Evolutionary conservation across 2,329 filamentous ascomycete species (phyloP).

Genomic region (Cadophora sp.): DNA sequence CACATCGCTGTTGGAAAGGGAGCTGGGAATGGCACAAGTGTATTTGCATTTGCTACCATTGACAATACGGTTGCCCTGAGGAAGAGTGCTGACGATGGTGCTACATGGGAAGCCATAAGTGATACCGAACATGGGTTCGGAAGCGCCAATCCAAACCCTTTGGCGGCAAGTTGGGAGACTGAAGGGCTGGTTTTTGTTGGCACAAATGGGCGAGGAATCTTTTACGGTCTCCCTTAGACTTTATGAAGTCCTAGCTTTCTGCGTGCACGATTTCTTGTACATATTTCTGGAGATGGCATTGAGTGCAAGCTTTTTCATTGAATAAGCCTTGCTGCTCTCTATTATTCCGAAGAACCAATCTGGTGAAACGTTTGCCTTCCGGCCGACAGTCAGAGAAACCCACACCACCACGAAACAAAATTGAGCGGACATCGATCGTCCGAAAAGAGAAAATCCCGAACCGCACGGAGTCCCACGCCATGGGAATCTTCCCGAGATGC

Average conservation of each 20-base stretch:
- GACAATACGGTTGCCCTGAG: constrained; percentile 10
- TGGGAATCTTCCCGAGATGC: no score
- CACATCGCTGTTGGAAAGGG: constrained; percentile 20
- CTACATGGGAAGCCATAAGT: constrained; percentile 17
- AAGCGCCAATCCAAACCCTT: constrained; percentile 12
- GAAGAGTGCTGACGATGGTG: constrained; percentile 11
- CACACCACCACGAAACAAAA: no score
- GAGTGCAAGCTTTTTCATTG: no score
- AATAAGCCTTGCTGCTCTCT: no score
- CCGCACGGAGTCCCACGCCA: no score
- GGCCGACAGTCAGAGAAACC: no score
- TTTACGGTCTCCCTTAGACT: constrained; percentile 13
- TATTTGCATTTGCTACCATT: constrained; percentile 17
- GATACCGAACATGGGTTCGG: constrained; percentile 18
- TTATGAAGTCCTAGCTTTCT: neutral
- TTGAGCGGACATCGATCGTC: no score
- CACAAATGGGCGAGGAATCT: constrained; percentile 21
- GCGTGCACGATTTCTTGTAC: neutral
- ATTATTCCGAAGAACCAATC: no score
- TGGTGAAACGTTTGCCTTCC: no score
- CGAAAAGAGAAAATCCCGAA: no score
- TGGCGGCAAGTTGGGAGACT: constrained; percentile 24
- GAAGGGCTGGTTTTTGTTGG: constrained; percentile 22
- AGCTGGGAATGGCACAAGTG: constrained; percentile 18
- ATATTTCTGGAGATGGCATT: neutral